A percentile compares a stretch with the other conserved stretches of the same genome.
Conservation (phyloP, 805 yeast species). For the Wickerhamomyces queroliae region DNA sequence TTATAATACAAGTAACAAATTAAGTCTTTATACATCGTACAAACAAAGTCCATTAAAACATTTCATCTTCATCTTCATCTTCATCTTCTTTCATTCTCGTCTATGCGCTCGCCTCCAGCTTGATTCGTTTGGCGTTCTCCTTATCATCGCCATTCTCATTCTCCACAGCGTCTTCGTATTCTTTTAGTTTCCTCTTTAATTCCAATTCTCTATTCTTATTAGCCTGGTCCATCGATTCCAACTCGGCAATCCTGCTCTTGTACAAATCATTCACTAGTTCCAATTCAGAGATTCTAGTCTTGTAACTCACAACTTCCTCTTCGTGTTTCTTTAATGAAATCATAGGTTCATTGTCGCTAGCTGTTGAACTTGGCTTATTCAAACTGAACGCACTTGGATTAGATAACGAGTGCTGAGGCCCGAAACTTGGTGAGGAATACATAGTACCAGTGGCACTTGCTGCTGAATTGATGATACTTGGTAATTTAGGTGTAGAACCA, state of each 20-base stretch:
- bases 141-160: slow-evolving; percentile 3
- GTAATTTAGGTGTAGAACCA: slow-evolving; percentile 8
- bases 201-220: slow-evolving; percentile 10
- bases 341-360: not conserved
- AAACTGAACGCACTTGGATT: slow-evolving; percentile 23
- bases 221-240: slow-evolving; percentile 38
- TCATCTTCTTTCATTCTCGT: no score
- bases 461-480: slow-evolving; percentile 16
- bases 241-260: slow-evolving; percentile 73
- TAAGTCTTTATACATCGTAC: no score
- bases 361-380: slow-evolving; percentile 2
- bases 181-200: slow-evolving; percentile 7
- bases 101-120: slow-evolving; percentile 10
- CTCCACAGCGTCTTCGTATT: no score
- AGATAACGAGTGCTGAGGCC: slow-evolving; percentile 32
- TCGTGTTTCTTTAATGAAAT: slow-evolving; percentile 6
- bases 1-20: no score
- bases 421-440: slow-evolving; percentile 39
- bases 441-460: slow-evolving; percentile 13
- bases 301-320: slow-evolving; percentile 38
- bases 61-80: no score
- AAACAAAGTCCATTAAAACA: no score
- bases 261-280: slow-evolving; percentile 89
- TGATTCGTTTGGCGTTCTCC: slow-evolving; percentile 13
- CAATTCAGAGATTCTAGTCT: slow-evolving; percentile 78